Percentiles rank a stretch among this genome's conserved stretches.
Conservation (phyloP, 495 filamentous ascomycete genomes). For the Podospora tetraspora region DNA sequence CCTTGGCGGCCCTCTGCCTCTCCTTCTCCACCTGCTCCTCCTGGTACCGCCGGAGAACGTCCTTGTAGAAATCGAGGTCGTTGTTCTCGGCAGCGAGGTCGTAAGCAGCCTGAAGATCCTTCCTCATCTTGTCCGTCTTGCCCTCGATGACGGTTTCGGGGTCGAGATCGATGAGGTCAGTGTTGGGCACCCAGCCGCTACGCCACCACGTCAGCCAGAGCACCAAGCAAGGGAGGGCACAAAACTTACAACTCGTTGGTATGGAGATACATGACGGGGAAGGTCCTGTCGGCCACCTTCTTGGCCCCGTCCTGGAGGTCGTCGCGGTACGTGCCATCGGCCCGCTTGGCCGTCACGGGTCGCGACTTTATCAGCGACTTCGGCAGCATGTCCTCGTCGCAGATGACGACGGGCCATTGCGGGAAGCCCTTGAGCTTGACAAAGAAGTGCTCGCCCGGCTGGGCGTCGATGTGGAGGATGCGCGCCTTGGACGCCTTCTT, state of each 20-base stretch:
- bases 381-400: constrained; percentile 87
- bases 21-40: constrained; percentile 55
- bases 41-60: constrained; percentile 60
- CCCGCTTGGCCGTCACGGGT: constrained; percentile 72
- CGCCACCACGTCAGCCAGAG: constrained; percentile 15
- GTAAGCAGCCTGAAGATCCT: constrained; percentile 68
- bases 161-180: constrained; percentile 67
- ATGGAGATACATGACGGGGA: constrained; percentile 86
- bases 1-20: constrained; percentile 57
- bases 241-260: constrained; percentile 90
- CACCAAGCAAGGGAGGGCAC: background rate
- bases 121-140: constrained; percentile 66
- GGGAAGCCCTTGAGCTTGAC: constrained; percentile 86
- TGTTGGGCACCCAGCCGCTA: constrained; percentile 83
- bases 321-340: constrained; percentile 76
- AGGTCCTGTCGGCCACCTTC: constrained; percentile 74
- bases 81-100: constrained; percentile 65
- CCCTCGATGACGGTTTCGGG: constrained; percentile 58
- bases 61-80: constrained; percentile 70
- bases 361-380: constrained; percentile 60
- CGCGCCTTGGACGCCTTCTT: constrained; percentile 73
- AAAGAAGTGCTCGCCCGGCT: constrained; percentile 82
- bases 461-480: constrained; percentile 65
- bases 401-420: constrained; percentile 85
- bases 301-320: constrained; percentile 80